These are phyloP conservation scores for Fusarium sp. DNA, from an alignment of 2,329 filamentous ascomycete genomes.

Conservation along the genomic window DNA sequence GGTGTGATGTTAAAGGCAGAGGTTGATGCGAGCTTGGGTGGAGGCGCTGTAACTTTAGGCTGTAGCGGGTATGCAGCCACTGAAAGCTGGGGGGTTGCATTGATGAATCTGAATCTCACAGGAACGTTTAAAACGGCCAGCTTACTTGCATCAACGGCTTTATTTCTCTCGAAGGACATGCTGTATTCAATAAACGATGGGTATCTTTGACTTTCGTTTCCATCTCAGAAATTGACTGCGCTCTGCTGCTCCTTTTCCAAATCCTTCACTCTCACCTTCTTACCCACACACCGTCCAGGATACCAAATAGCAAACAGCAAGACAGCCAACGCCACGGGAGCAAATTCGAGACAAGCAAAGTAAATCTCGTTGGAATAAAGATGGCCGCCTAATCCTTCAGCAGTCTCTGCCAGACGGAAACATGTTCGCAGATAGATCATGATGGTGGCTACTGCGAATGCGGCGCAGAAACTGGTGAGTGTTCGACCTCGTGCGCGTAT, in stretches of 20 bases:
- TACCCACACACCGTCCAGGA: conserved; percentile 44
- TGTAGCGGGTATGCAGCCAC: conserved; percentile 20
- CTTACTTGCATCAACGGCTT: background rate
- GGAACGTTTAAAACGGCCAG: background rate
- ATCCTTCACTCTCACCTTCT: conserved; percentile 34
- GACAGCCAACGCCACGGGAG: conserved; percentile 60
- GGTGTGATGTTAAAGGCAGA: conserved; percentile 1
- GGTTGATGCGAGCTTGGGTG: conserved; percentile 18
- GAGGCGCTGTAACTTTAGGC: conserved; percentile 14
- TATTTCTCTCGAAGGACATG: background rate
- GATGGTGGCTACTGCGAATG: conserved; percentile 55
- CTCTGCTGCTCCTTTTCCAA: conserved; percentile 33
- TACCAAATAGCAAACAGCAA: conserved; percentile 52
- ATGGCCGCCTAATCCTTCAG: conserved; percentile 55
- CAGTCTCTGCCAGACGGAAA: conserved; percentile 63
- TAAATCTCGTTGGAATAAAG: conserved; percentile 60
- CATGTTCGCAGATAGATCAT: conserved; percentile 61
- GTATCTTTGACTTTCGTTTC: background rate
- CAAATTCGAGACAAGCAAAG: conserved; percentile 63
- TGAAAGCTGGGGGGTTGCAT: conserved; percentile 10
- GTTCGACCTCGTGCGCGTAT: conserved; percentile 38
- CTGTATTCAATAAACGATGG: background rate
- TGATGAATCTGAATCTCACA: background rate
- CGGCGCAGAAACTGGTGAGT: conserved; percentile 51
- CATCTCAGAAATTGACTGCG: conserved; percentile 27